Percentiles rank a stretch among this genome's conserved stretches.
These are phyloP conservation scores for Umbellularia californica DNA, from an alignment of 164 flowering plant genomes.

Conservation along the genomic window DNA sequence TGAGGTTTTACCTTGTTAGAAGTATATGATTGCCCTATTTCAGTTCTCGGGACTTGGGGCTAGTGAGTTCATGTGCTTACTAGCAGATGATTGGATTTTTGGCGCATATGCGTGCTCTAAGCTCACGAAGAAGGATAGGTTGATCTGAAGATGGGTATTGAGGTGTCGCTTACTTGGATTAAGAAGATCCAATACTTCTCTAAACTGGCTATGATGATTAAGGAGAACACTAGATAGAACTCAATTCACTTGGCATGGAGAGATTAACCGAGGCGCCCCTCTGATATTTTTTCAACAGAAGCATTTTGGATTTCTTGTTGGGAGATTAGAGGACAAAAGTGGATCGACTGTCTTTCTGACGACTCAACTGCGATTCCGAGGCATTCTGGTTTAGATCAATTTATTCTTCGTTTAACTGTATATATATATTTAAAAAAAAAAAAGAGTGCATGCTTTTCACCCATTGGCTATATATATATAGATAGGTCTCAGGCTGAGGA, in stretches of 20 bases:
- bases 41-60: neutral
- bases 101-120: neutral
- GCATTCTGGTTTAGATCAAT: conserved; percentile 5
- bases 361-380: conserved; percentile 3
- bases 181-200: conserved; percentile 4
- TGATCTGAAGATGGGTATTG: neutral
- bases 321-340: neutral
- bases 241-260: neutral
- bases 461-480: conserved; percentile 8
- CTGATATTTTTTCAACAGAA: neutral
- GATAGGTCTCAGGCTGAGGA: neutral
- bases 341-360: neutral
- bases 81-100: neutral
- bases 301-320: conserved; percentile 2
- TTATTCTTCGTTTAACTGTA: conserved; percentile 10
- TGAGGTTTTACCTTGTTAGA: conserved; percentile 1
- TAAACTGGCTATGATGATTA: neutral
- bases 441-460: neutral
- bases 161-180: neutral
- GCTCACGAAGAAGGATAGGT: conserved; percentile 5
- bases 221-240: no score
- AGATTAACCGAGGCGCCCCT: neutral
- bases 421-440: neutral
- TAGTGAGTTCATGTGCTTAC: neutral
- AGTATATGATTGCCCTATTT: conserved; percentile 4